Base-by-base conservation (phyloP, 441 rosid species). In the Adansonia rubrostipa region DNA sequence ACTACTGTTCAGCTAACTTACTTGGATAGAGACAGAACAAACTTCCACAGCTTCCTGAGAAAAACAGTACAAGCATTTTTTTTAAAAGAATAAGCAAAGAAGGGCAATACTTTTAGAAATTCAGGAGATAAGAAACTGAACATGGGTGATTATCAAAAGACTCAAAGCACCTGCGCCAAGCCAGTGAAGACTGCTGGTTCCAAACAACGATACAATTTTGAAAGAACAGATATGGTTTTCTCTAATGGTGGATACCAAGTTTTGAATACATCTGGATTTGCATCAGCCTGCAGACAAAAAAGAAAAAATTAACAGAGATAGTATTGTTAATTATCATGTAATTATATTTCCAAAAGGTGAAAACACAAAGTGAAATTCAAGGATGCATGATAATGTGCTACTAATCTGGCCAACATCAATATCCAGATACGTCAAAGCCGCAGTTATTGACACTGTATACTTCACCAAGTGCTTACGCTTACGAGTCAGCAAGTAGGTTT, bases 241-340 rank as follows among this genome's bases (percentile, higher is more conserved):
- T 96, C 99, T 82, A 94, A 77, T 54, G 99, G 95, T 36, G 99
- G 98, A 82, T 93, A 96, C 99, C 98, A 94, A 84, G 92, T 88
- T 84, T 88, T 93, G 82, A 87, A 91, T 75, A 86, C 88, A 86
- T 89, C 89, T 17, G 91, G 73, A 75, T 84, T 88, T 83, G 84
- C 98, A 74, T 84, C 90, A 81, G 82, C 89, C 97, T 94, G 90
- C 77, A 72, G 42, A 24, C 19, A 22, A 79, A 71, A 71, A n/a
- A 50, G 28, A 56, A 20, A 63, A 76, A 54, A 45, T 22, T 69
- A 69, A 20, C 17, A 51, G 17, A 40, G 69, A 63, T 9, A 9
- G 48, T 50, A 63, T 33, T 50, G 19, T 62, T 75, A n/a, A 65
- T 75, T 75, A 28, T 64, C 19, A 11, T 17, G 24, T 17, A 33